Base-by-base conservation (phyloP, 2,329 filamentous ascomycete species). In the Talaromyces sp. region DNA sequence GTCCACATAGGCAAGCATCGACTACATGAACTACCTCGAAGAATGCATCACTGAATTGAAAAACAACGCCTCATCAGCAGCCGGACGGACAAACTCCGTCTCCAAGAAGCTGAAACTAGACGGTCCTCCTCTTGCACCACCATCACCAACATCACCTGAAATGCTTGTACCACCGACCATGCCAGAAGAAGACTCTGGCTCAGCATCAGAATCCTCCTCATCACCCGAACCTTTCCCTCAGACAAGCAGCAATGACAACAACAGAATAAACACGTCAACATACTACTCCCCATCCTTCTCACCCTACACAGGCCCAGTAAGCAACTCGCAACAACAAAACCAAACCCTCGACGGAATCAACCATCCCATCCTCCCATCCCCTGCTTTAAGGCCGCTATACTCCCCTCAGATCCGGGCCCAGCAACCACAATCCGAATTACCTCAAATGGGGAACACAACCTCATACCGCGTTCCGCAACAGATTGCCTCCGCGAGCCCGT, bases 1-100 rank as follows among this genome's bases (percentile, higher is more conserved):
- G 14, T 70, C 37, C n/a, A 22, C 56, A 52, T 69, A 97, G 93
- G 94, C 94, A 5, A 95, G 93, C 56, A 98, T 98, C 67, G 95
- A 98, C 72, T 98, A 99, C 72, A 88, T 98, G 68, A 90, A 91
- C 66, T 99, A 99, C 75, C 86, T 99, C 14, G 91, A 98, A 75
- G 89, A 92, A 74, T 98, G 94, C 72, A 87, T 97, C 43, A 78
- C 84, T 37, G 90, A 94, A 72, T 83, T 98, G 63, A 93, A 97
- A 76, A 84, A 84, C 5, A 63, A 63, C 22, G 81, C 74, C 43
- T 78, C 72, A 19, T 41, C 22, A 66, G 67, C 39, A 62, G 60
- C 60, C 11, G 61, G 61, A 19, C 47, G 50, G 8, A 68, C 64
- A 69, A 64, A 63, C 70, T 61, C 50, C 68, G 70, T 9, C 66